Conservation (phyloP, 495 filamentous ascomycete species). For the Penicillium tannophilum region DNA sequence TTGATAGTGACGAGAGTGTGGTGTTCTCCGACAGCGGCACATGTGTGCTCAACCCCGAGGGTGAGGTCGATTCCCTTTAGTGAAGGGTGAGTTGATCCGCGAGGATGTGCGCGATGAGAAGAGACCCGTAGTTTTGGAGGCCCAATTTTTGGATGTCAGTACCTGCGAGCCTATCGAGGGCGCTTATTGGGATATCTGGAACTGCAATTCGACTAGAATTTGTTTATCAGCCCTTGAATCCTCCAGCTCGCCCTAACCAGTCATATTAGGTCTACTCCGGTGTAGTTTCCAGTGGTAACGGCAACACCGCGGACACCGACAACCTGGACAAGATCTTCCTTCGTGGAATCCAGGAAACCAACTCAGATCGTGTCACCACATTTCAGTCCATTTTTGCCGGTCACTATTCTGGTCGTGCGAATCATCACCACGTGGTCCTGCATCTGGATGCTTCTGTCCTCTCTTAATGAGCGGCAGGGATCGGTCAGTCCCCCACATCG, state of each 20-base stretch:
- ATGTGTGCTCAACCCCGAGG: conserved; percentile 18
- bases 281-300: conserved; percentile 24
- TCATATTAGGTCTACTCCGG: conserved; percentile 43
- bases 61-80: conserved; percentile 17
- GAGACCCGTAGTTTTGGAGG: conserved; percentile 49
- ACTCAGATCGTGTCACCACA: conserved; percentile 48
- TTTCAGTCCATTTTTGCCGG: conserved; percentile 56
- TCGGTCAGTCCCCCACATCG: conserved; percentile 51
- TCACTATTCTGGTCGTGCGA: conserved; percentile 53
- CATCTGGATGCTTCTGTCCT: conserved; percentile 31
- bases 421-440: conserved; percentile 49
- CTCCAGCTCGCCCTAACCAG: conserved; percentile 18
- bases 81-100: conserved; percentile 47
- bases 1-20: not conserved
- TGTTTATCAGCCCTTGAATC: conserved; percentile 38
- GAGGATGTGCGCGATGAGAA: conserved; percentile 44
- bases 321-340: conserved; percentile 53
- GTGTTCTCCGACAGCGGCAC: conserved; percentile 10
- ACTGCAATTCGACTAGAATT: conserved; percentile 51
- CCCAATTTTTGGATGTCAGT: conserved; percentile 52
- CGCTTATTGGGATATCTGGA: conserved; percentile 53
- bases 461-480: conserved; percentile 46
- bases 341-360: conserved; percentile 52
- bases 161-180: conserved; percentile 48
- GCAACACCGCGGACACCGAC: conserved; percentile 28